Conservation (phyloP, 75 land plant species). For the Gnetum montanum region DNA sequence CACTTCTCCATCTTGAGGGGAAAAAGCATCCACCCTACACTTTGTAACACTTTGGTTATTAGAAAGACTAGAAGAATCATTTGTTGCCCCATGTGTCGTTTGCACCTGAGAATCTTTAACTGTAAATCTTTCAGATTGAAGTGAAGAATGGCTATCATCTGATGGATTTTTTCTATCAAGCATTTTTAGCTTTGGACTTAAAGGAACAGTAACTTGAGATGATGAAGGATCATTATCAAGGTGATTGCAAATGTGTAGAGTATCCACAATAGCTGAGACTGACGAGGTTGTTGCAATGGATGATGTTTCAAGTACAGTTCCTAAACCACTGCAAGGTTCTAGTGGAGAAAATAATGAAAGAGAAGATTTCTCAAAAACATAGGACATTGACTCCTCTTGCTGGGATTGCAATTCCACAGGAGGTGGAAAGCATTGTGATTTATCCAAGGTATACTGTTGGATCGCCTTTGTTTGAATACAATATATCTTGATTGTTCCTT, state of each 20-base stretch:
- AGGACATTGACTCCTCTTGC: slow-evolving; percentile 25
- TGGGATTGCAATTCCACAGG: slow-evolving; percentile 16
- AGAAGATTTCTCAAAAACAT: slow-evolving; percentile 11
- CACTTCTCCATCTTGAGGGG: slow-evolving; percentile 13
- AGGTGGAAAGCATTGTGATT: slow-evolving; percentile 69
- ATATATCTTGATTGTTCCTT: slow-evolving; percentile 59
- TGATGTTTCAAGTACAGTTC: slow-evolving; percentile 16
- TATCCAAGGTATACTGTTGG: slow-evolving; percentile 83
- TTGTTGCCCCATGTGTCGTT: no score
- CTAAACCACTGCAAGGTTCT: slow-evolving; percentile 10
- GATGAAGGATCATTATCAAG: slow-evolving; percentile 15
- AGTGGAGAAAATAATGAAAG: slow-evolving; percentile 4
- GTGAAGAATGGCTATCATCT: slow-evolving; percentile 8
- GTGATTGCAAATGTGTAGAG: slow-evolving; percentile 5
- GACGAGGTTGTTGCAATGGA: slow-evolving; percentile 7
- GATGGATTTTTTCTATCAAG: slow-evolving; percentile 35
- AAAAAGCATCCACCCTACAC: slow-evolving; percentile 10
- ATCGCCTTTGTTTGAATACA: slow-evolving; percentile 94
- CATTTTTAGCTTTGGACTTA: slow-evolving; percentile 32
- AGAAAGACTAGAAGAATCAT: no score
- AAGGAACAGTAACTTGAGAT: slow-evolving; percentile 28
- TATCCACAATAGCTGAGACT: slow-evolving; percentile 6
- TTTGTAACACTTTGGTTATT: no score
- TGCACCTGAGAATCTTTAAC: slow-evolving; percentile 29
- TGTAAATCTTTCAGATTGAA: slow-evolving; percentile 20